phyloP scores from a whole-genome alignment of 1,284 basidiomycete genomes.

The Cryptococcus hybrid region DNA sequence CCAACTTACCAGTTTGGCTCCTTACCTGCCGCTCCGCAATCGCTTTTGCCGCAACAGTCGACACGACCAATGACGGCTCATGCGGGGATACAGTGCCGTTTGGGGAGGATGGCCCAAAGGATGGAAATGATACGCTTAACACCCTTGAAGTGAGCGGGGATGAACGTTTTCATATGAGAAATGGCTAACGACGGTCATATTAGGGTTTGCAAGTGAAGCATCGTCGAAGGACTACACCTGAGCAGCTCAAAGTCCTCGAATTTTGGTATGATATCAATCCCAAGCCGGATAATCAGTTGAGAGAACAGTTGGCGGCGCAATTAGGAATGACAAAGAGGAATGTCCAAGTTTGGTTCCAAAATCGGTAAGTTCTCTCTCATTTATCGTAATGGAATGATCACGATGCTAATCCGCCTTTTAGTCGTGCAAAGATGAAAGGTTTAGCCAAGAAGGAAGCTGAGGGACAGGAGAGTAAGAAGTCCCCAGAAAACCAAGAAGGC shows the following conservation, averaged over 20 bases:
- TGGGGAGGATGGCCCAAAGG: too few species aligned
- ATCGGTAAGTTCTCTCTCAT: conserved; percentile 58
- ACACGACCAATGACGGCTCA: too few species aligned
- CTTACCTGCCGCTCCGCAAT: too few species aligned
- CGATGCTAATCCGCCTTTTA: conserved; percentile 30
- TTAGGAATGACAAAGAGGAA: conserved; percentile 88
- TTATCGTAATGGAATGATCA: not conserved
- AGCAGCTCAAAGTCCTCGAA: conserved; percentile 83
- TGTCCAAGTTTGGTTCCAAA: conserved; percentile 95
- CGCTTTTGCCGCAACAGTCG: too few species aligned
- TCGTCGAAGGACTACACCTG: conserved; percentile 74
- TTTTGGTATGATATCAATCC: conserved; percentile 78
- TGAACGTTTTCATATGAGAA: too few species aligned
- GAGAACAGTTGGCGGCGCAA: conserved; percentile 73
- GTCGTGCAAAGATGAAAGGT: conserved; percentile 78
- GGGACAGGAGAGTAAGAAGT: conserved; percentile 18
- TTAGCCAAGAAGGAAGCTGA: conserved; percentile 45
- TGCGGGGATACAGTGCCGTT: too few species aligned
- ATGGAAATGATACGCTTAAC: too few species aligned
- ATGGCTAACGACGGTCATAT: too few species aligned
- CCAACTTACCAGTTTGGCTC: too few species aligned
- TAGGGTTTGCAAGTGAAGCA: conserved; percentile 69
- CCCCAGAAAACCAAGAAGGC: not conserved
- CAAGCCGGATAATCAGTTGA: conserved; percentile 78
- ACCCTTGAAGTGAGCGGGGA: too few species aligned